Evolutionary conservation across 2,329 filamentous ascomycete species (phyloP).

Genomic region (Stagonosporopsis tanaceti): DNA sequence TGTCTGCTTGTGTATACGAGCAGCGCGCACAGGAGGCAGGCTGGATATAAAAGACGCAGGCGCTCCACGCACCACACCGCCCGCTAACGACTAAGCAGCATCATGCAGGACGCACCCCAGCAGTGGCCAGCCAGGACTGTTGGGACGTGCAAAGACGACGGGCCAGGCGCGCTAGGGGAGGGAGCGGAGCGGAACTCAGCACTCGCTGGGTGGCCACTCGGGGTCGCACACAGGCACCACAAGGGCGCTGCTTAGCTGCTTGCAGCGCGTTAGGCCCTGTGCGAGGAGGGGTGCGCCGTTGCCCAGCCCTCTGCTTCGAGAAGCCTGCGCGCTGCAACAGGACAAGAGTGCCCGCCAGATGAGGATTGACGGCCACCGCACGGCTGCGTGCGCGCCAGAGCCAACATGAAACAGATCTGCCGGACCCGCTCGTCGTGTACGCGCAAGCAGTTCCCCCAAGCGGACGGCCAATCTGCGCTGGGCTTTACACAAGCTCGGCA

Average conservation of each 20-base stretch:
- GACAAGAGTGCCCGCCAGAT: conserved; percentile 13
- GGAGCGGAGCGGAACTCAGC: conserved; percentile 42
- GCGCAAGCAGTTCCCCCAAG: conserved; percentile 39
- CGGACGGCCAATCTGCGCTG: conserved; percentile 15
- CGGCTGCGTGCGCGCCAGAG: conserved; percentile 25
- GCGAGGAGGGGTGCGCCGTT: conserved; percentile 21
- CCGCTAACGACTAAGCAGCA: conserved; percentile 4
- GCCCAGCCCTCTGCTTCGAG: conserved; percentile 22
- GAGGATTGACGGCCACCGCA: conserved; percentile 29
- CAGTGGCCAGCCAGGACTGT: conserved; percentile 22
- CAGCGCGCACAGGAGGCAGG: conserved; percentile 31
- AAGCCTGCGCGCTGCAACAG: background rate
- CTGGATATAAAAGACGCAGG: conserved; percentile 33
- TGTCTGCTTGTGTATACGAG: conserved; percentile 21
- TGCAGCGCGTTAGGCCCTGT: conserved; percentile 4
- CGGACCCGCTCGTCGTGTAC: conserved; percentile 34
- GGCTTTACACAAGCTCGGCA: conserved; percentile 13
- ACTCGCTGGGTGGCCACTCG: conserved; percentile 10
- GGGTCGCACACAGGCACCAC: conserved; percentile 29
- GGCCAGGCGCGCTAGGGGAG: conserved; percentile 41
- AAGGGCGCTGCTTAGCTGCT: background rate
- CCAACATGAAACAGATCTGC: conserved; percentile 46
- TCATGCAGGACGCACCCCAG: conserved; percentile 15
- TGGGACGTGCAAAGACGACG: conserved; percentile 34
- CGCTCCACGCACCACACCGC: background rate